These are phyloP conservation scores for Boletus insuetus DNA, from an alignment of 768 basidiomycete genomes.

Conservation along the genomic window DNA sequence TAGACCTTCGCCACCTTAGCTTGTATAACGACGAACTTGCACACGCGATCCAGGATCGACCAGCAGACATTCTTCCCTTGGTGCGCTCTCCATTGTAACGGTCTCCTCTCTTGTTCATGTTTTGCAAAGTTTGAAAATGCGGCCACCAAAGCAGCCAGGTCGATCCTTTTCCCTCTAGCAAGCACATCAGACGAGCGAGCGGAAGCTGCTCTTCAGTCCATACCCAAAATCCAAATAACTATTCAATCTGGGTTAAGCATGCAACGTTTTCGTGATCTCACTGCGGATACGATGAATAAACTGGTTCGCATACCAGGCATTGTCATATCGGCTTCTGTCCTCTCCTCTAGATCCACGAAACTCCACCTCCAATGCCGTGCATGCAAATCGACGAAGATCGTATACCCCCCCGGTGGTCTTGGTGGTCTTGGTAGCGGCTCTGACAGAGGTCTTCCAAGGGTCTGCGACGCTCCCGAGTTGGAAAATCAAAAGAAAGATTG, in stretches of 20 bases:
- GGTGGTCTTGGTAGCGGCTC: slow-evolving; percentile 87
- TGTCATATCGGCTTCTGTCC: slow-evolving; percentile 93
- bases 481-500: slow-evolving; percentile 93
- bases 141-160: slow-evolving; percentile 77
- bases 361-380: slow-evolving; percentile 91
- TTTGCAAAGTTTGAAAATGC: slow-evolving; percentile 82
- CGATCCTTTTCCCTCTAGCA: slow-evolving; percentile 80
- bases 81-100: slow-evolving; percentile 37
- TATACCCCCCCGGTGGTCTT: slow-evolving; percentile 74
- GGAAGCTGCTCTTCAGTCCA: slow-evolving; percentile 45
- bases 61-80: slow-evolving; percentile 84
- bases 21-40: slow-evolving; percentile 94
- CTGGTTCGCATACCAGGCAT: slow-evolving; percentile 97
- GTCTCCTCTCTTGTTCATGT: neutral
- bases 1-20: slow-evolving; percentile 75
- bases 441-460: slow-evolving; percentile 80
- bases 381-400: slow-evolving; percentile 75
- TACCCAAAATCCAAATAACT: slow-evolving; percentile 82
- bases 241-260: slow-evolving; percentile 89
- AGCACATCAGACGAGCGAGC: slow-evolving; percentile 43
- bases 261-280: slow-evolving; percentile 90
- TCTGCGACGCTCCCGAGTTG: slow-evolving; percentile 77
- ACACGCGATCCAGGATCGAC: slow-evolving; percentile 84
- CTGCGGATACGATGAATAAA: slow-evolving; percentile 92
- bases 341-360: slow-evolving; percentile 90